Evolutionary conservation across 176 grass and related monocot genomes (phyloP).

Genomic region (Paspalum notatum): DNA sequence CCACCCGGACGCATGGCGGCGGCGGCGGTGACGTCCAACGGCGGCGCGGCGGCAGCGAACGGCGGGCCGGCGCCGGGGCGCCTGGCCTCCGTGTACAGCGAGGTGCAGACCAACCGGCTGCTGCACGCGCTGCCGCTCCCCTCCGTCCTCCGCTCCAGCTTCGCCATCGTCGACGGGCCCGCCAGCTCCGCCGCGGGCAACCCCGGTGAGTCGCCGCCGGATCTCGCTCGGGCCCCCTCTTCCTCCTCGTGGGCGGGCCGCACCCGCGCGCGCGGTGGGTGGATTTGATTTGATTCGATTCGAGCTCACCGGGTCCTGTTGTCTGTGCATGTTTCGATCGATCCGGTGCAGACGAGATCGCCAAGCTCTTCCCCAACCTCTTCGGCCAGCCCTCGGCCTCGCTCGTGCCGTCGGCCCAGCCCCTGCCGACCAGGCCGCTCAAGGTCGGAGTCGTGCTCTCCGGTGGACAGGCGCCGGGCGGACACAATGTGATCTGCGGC

Average conservation of each 20-base stretch:
- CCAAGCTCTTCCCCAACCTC: slow-evolving; percentile 83
- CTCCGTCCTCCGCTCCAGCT: slow-evolving; percentile 62
- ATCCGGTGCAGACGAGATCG: slow-evolving; percentile 82
- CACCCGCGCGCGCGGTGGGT: too few species aligned
- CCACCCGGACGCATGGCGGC: slow-evolving; percentile 41
- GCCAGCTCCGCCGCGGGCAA: slow-evolving; percentile 77
- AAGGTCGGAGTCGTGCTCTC: slow-evolving; percentile 94
- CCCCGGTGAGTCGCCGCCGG: slow-evolving; percentile 49
- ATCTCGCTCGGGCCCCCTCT: slow-evolving; percentile 12
- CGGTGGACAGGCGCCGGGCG: slow-evolving; percentile 88
- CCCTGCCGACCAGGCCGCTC: slow-evolving; percentile 35
- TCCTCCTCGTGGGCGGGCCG: too few species aligned
- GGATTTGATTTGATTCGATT: background rate
- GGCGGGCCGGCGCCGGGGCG: slow-evolving; percentile 49
- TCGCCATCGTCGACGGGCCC: slow-evolving; percentile 66
- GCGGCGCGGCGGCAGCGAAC: slow-evolving; percentile 8
- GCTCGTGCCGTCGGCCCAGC: slow-evolving; percentile 58
- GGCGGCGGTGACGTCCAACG: slow-evolving; percentile 63
- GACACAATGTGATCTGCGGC: slow-evolving; percentile 98
- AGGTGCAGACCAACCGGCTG: slow-evolving; percentile 91
- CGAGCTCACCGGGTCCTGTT: background rate
- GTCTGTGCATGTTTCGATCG: background rate
- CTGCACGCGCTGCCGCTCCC: slow-evolving; percentile 81
- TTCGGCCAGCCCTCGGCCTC: slow-evolving; percentile 79
- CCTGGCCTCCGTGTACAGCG: slow-evolving; percentile 82